These are phyloP conservation scores for Colletotrichum lini DNA, from an alignment of 2,329 filamentous ascomycete genomes.

Conservation along the genomic window DNA sequence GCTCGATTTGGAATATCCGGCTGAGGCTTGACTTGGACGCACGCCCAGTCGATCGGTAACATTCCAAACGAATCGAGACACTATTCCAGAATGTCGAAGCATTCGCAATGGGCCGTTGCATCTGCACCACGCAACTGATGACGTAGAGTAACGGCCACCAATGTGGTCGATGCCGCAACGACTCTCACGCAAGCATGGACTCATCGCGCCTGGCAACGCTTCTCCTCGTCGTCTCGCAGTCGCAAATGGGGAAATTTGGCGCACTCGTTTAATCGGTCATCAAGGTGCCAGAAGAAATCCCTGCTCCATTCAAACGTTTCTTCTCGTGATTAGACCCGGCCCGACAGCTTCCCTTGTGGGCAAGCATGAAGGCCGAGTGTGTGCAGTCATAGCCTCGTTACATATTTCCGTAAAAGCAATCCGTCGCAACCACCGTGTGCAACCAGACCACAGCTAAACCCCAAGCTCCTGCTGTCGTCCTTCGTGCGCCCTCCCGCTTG, in stretches of 20 bases:
- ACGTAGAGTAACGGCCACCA: not conserved
- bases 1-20: not conserved
- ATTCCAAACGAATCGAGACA: not conserved
- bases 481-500: not conserved
- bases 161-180: not conserved
- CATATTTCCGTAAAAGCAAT: not conserved
- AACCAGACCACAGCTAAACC: not conserved
- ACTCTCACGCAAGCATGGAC: not conserved
- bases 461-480: not conserved
- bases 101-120: not conserved
- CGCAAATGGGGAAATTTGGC: not conserved
- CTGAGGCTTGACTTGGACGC: not conserved
- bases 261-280: not conserved
- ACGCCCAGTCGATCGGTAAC: not conserved
- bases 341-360: not conserved
- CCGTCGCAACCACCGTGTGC: not conserved
- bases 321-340: constrained; percentile 14
- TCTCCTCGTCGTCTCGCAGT: not conserved
- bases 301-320: not conserved
- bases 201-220: not conserved
- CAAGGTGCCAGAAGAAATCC: not conserved
- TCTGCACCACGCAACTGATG: not conserved
- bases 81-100: constrained; percentile 6
- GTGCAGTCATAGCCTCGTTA: constrained; percentile 24
- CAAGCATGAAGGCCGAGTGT: not conserved